phyloP scores from a whole-genome alignment of 1,284 basidiomycete species.

The Ceratobasidium sp. region DNA sequence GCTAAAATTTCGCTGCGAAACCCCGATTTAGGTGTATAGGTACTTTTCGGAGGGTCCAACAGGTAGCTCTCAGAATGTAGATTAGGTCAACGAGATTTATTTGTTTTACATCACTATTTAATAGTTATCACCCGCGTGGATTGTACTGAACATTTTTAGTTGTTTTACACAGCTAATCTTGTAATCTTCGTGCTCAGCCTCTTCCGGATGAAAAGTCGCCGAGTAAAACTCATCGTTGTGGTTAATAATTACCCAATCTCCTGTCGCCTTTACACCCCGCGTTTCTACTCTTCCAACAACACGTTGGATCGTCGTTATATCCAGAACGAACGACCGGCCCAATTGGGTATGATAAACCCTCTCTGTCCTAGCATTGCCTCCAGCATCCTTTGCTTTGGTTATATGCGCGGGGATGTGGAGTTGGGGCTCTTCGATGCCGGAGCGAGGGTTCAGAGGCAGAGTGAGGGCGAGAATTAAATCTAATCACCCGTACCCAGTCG shows the following conservation, averaged over 20 bases:
- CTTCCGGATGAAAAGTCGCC: too few relatives aligned
- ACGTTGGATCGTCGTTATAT: constrained; percentile 2
- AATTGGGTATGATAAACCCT: neutral
- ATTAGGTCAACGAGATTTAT: too few relatives aligned
- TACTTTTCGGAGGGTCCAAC: too few relatives aligned
- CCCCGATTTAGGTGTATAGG: too few relatives aligned
- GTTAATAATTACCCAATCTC: constrained; percentile 28
- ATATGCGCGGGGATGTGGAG: constrained; percentile 29
- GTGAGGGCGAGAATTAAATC: constrained; percentile 49
- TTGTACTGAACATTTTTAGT: too few relatives aligned
- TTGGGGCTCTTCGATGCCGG: neutral
- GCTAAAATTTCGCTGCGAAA: too few relatives aligned
- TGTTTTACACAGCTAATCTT: too few relatives aligned
- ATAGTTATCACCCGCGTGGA: too few relatives aligned
- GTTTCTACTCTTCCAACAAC: constrained; percentile 11
- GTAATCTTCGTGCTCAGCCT: too few relatives aligned
- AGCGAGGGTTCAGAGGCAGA: constrained; percentile 16
- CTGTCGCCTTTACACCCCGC: neutral
- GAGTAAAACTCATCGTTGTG: too few relatives aligned
- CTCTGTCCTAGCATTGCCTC: constrained; percentile 7
- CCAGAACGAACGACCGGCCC: constrained; percentile 27
- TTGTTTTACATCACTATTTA: too few relatives aligned
- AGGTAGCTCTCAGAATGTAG: too few relatives aligned
- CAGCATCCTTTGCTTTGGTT: constrained; percentile 22
- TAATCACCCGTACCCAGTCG: constrained; percentile 52